Evolutionary conservation across 2,329 filamentous ascomycete genomes (phyloP).

Genomic region (Nemania sp.): DNA sequence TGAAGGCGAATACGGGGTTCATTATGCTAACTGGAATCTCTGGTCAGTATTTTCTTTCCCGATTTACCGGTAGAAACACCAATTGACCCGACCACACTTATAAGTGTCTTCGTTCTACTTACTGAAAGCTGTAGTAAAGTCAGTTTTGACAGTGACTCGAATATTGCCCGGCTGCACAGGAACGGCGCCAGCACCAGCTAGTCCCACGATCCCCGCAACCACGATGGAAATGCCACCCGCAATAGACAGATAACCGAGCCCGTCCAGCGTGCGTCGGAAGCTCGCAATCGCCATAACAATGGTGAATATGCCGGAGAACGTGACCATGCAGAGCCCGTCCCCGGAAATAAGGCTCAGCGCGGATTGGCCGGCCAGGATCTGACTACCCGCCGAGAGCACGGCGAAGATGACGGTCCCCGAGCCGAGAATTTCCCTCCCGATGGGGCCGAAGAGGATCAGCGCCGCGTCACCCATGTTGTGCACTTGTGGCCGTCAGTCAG

Average conservation of each 20-base stretch:
- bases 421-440: constrained; percentile 54
- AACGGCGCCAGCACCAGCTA: constrained; percentile 51
- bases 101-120: background rate
- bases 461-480: constrained; percentile 62
- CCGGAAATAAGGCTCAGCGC: constrained; percentile 51
- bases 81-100: too few relatives aligned
- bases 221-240: constrained; percentile 51
- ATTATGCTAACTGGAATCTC: constrained; percentile 44
- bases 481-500: constrained; percentile 43
- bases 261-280: constrained; percentile 53
- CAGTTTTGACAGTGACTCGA: constrained; percentile 41
- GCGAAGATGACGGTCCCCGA: constrained; percentile 56
- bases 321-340: constrained; percentile 51
- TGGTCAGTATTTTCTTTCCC: background rate
- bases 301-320: constrained; percentile 55
- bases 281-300: constrained; percentile 50
- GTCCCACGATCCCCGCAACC: constrained; percentile 53
- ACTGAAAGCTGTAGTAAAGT: constrained; percentile 49
- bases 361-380: constrained; percentile 55
- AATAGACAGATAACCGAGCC: constrained; percentile 52
- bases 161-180: constrained; percentile 45
- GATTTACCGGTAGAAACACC: too few relatives aligned
- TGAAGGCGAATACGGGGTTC: constrained; percentile 57
- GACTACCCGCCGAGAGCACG: constrained; percentile 53
- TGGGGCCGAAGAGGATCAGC: constrained; percentile 54